Evolutionary conservation across 805 yeast species (phyloP).

Genomic region (Lachancea kluyveri): DNA sequence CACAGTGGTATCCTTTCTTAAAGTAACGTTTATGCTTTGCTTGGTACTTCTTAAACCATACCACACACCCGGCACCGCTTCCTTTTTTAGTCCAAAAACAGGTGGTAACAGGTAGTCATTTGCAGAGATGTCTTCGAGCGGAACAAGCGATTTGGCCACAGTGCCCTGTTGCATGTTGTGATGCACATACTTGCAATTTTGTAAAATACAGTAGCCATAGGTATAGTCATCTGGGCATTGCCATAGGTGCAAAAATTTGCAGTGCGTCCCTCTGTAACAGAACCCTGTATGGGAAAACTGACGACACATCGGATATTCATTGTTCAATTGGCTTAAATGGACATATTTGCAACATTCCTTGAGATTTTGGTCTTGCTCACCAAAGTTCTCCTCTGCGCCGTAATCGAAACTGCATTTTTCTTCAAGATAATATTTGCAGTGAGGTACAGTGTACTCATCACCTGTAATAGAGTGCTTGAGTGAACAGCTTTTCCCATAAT

Average conservation of each 20-base stretch:
- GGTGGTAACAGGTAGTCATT: slow-evolving; percentile 6
- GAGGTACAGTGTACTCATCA: slow-evolving; percentile 7
- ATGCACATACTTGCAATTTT: slow-evolving; percentile 6
- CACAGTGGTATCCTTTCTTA: background rate
- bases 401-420: slow-evolving; percentile 3
- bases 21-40: slow-evolving; percentile 2
- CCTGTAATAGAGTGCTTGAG: slow-evolving; percentile 4
- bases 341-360: slow-evolving; percentile 4
- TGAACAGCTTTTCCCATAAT: slow-evolving; percentile 7
- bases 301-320: slow-evolving; percentile 8
- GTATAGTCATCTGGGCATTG: slow-evolving; percentile 7
- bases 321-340: slow-evolving; percentile 2
- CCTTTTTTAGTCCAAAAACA: slow-evolving; percentile 2
- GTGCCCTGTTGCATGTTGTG: background rate
- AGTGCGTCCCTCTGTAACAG: slow-evolving; percentile 9
- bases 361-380: background rate
- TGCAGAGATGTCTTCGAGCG: slow-evolving; percentile 3
- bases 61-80: slow-evolving; percentile 4
- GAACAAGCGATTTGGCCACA: background rate
- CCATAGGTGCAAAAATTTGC: slow-evolving; percentile 11
- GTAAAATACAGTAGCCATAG: slow-evolving; percentile 4
- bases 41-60: slow-evolving; percentile 6
- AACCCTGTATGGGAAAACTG: slow-evolving; percentile 10
- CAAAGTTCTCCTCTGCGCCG: slow-evolving; percentile 5
- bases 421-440: slow-evolving; percentile 2